Base-by-base conservation (phyloP, 306 rosid genomes). In the Albizia julibrissin region DNA sequence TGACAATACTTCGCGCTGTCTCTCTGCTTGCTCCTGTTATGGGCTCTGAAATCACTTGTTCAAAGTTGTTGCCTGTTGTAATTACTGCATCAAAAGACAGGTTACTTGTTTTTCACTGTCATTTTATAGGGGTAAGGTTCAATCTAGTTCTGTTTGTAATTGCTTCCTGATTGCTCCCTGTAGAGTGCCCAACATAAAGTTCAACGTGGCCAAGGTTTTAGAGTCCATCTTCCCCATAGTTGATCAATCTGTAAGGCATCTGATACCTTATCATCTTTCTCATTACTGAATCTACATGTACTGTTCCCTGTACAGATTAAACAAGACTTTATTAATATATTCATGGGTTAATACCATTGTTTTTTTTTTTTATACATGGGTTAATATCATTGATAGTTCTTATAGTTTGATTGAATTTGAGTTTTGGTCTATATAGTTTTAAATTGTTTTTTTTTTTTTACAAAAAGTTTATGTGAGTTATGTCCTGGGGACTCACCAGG, bases 141-240 rank as follows among this genome's bases (percentile, higher is more conserved):
- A 81, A 69, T 67, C 18, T 27, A 12, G 49, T 21, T 39, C 75
- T 27, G 74, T 67, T 68, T 81, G 66, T 77, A 46, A 82, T 72
- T 77, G 15, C 79, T 73, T 34, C 80, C 66, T 85, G 76, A 76
- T 74, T 69, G 34, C 74, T 66, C 10, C 46, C 34, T 83, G 37
- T 86, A 93, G 97, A 77, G 97, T 93, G 54, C 95, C 97, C 68
- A 93, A 93, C 84, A 93, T 89, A 76, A 93, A 93, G 88, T 93
- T 91, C 82, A 93, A 91, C 79, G 95, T 88, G 80, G 95, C 94
- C 11, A 93, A 93, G 90, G 95, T 93, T 84, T 82, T 93, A 46
- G 91, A 87, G 85, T 88, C 95, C 26, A 87, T 93, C 59, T 83
- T 93, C 80, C 95, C 95, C 74, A 87, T 93, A 29, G 91, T 93